These are phyloP conservation scores for Paramarasmius palmivorus DNA, from an alignment of 1,284 basidiomycete genomes.

Conservation along the genomic window DNA sequence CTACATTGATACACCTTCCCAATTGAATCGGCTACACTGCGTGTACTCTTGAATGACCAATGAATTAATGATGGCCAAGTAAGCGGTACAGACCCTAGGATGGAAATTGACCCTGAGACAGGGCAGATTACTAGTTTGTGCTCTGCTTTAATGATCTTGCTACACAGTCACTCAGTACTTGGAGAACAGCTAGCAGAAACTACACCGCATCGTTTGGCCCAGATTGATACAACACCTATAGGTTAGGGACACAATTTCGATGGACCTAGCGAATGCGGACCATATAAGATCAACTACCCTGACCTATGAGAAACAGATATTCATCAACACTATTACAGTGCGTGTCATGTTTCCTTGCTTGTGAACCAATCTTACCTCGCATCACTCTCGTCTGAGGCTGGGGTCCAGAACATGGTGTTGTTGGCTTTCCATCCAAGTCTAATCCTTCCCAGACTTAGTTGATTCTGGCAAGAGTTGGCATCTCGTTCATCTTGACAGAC, in stretches of 20 bases:
- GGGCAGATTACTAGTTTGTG: slow-evolving; percentile 36
- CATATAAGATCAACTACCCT: slow-evolving; percentile 53
- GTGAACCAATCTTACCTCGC: background rate
- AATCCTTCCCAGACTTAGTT: slow-evolving; percentile 35
- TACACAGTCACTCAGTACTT: background rate
- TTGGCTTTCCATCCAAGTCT: slow-evolving; percentile 51
- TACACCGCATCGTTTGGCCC: slow-evolving; percentile 44
- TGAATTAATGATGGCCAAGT: slow-evolving; percentile 57
- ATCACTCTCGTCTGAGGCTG: slow-evolving; percentile 27
- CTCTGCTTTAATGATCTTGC: background rate
- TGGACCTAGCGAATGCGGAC: slow-evolving; percentile 51
- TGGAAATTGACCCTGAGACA: slow-evolving; percentile 45
- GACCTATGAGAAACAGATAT: slow-evolving; percentile 45
- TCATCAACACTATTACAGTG: slow-evolving; percentile 50
- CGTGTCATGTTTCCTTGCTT: background rate
- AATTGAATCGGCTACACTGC: slow-evolving; percentile 38
- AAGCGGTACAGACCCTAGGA: slow-evolving; percentile 46
- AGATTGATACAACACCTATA: slow-evolving; percentile 54
- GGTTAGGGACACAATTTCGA: slow-evolving; percentile 51
- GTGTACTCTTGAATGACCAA: slow-evolving; percentile 57
- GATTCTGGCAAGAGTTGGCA: slow-evolving; percentile 55
- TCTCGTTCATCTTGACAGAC: slow-evolving; percentile 58
- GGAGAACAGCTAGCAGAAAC: slow-evolving; percentile 29
- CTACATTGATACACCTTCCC: slow-evolving; percentile 57
- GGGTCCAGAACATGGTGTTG: slow-evolving; percentile 47